Evolutionary conservation across 179 eudicot genomes (phyloP).

Genomic region (Beta lomatogona): DNA sequence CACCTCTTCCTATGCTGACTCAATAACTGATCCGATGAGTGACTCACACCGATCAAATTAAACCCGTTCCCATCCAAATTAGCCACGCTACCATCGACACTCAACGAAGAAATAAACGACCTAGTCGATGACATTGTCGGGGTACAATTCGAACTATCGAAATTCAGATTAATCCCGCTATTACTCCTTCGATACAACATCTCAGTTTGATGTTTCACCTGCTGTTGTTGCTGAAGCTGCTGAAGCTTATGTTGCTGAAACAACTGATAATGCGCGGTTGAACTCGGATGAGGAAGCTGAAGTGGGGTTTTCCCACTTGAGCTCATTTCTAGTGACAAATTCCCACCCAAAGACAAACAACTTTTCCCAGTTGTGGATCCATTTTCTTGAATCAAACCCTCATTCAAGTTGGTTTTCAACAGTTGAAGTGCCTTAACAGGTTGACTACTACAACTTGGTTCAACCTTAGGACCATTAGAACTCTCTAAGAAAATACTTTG

Average conservation of each 20-base stretch:
- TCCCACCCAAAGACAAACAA: conserved; percentile 46
- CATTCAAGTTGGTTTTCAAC: conserved; percentile 36
- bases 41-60: conserved; percentile 56
- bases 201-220: conserved; percentile 49
- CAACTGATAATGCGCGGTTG: conserved; percentile 38
- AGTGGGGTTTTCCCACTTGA: conserved; percentile 42
- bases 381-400: conserved; percentile 33
- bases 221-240: conserved; percentile 33
- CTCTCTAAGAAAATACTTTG: conserved; percentile 46
- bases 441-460: conserved; percentile 20
- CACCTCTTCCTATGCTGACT: conserved; percentile 66
- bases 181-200: conserved; percentile 52
- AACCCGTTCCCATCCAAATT: conserved; percentile 67
- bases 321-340: conserved; percentile 40
- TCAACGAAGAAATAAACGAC: conserved; percentile 87
- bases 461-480: conserved; percentile 23
- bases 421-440: conserved; percentile 42
- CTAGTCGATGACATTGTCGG: conserved; percentile 86
- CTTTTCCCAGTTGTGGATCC: conserved; percentile 47
- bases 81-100: conserved; percentile 89
- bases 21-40: conserved; percentile 56
- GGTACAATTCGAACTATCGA: conserved; percentile 66
- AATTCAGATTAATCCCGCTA: conserved; percentile 76
- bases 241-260: conserved; percentile 40
- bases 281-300: conserved; percentile 35